These are phyloP conservation scores for Starmerella sirachaensis DNA, from an alignment of 805 yeast species.

Conservation along the genomic window DNA sequence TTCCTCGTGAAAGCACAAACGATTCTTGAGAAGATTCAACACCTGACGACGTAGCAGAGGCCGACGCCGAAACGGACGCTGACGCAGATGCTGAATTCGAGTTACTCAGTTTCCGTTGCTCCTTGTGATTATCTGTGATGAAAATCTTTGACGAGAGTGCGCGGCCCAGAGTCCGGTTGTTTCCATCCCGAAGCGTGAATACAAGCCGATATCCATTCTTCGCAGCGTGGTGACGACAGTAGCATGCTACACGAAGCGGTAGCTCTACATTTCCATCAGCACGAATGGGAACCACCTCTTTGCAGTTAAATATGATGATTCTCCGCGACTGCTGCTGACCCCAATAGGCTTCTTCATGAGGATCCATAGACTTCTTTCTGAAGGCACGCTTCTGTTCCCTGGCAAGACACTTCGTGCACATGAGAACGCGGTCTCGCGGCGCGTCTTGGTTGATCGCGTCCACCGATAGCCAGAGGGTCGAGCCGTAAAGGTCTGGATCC, in stretches of 20 bases:
- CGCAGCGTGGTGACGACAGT: constrained; percentile 91
- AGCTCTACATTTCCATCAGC: constrained; percentile 31
- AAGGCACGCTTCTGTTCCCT: constrained; percentile 91
- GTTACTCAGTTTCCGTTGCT: constrained; percentile 19
- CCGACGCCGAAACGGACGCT: constrained; percentile 1
- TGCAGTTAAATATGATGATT: constrained; percentile 83
- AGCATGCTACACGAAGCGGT: constrained; percentile 76
- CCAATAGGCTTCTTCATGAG: constrained; percentile 68
- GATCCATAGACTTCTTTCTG: constrained; percentile 71
- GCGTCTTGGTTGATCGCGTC: constrained; percentile 52
- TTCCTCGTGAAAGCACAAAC: background rate
- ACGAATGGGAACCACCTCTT: constrained; percentile 48
- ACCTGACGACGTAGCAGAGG: constrained; percentile 5
- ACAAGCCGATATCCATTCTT: constrained; percentile 69
- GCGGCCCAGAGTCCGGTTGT: constrained; percentile 57
- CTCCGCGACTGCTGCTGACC: constrained; percentile 60
- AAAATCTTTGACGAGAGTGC: constrained; percentile 61
- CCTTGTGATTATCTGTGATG: constrained; percentile 91
- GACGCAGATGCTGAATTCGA: constrained; percentile 1
- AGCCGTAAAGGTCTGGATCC: constrained; percentile 4
- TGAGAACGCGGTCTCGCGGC: constrained; percentile 44
- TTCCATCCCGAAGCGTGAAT: constrained; percentile 45
- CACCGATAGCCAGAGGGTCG: constrained; percentile 46
- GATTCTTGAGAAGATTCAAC: constrained; percentile 1
- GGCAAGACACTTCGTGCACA: constrained; percentile 79